Percentiles rank a stretch among this genome's conserved stretches.
Evolutionary conservation across 2,329 filamentous ascomycete genomes (phyloP).

Genomic region (Clonostachys chloroleuca): DNA sequence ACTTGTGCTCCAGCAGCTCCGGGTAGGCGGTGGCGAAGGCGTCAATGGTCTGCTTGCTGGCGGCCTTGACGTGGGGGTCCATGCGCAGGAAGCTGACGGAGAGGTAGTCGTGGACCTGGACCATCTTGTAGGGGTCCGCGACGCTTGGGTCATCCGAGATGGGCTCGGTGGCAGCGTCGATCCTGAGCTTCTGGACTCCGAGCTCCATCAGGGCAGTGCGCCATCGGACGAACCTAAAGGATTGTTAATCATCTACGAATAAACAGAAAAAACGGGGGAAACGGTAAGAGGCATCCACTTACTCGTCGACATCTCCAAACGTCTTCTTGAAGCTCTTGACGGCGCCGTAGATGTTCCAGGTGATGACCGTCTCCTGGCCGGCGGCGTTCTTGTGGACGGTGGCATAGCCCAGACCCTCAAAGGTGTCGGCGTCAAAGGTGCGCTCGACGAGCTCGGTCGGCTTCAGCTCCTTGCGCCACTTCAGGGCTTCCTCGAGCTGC

Average conservation of each 20-base stretch:
- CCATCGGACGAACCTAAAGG: slow-evolving; percentile 77
- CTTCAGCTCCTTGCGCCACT: slow-evolving; percentile 77
- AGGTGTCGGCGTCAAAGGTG: slow-evolving; percentile 65
- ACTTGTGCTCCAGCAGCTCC: slow-evolving; percentile 80
- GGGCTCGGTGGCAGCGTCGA: slow-evolving; percentile 62
- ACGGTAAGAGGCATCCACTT: slow-evolving; percentile 24
- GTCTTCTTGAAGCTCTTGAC: slow-evolving; percentile 80
- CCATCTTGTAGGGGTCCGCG: slow-evolving; percentile 82
- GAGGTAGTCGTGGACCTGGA: slow-evolving; percentile 92
- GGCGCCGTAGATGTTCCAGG: slow-evolving; percentile 90
- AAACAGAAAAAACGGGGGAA: no score
- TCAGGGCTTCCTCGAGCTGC: slow-evolving; percentile 74
- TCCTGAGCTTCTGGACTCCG: slow-evolving; percentile 68
- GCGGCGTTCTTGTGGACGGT: slow-evolving; percentile 61
- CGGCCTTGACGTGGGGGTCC: slow-evolving; percentile 70
- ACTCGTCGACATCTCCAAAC: slow-evolving; percentile 81
- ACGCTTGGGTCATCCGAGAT: slow-evolving; percentile 62
- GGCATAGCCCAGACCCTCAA: slow-evolving; percentile 75
- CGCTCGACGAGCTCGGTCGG: slow-evolving; percentile 62
- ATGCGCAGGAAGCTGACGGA: slow-evolving; percentile 82
- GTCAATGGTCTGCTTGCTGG: slow-evolving; percentile 76
- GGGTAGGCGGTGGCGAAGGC: slow-evolving; percentile 81
- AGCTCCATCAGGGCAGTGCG: slow-evolving; percentile 88
- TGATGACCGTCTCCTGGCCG: slow-evolving; percentile 61
- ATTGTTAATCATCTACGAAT: background rate